These are phyloP conservation scores for Acanthamoeba lenticulata DNA, from an alignment of 208 protist species.

Conservation along the genomic window DNA sequence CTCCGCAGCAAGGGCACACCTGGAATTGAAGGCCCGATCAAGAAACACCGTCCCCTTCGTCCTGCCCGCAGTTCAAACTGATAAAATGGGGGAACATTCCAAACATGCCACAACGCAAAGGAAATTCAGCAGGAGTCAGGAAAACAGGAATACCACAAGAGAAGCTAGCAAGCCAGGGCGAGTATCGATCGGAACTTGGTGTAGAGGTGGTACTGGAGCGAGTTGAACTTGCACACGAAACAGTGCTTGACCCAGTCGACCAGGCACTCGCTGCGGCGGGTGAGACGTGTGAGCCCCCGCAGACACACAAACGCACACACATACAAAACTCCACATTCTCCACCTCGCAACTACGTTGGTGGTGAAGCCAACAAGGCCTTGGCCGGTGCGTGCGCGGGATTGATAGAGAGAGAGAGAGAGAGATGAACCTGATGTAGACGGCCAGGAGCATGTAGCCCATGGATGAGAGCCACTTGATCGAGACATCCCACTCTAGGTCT, in stretches of 20 bases:
- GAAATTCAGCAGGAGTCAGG: no score
- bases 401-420: neutral
- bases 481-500: conserved; percentile 75
- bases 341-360: no score
- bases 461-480: conserved; percentile 37
- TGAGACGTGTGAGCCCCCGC: neutral
- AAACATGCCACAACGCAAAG: no score
- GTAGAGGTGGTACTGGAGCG: conserved; percentile 87
- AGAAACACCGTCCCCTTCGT: no score
- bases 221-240: conserved; percentile 93
- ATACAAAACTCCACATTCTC: no score
- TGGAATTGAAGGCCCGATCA: neutral
- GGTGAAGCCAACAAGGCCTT: neutral
- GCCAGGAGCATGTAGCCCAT: conserved; percentile 11
- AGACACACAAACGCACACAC: neutral
- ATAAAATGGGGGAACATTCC: no score
- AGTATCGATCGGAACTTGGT: conserved; percentile 71
- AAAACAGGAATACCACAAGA: no score
- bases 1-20: neutral
- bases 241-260: conserved; percentile 93
- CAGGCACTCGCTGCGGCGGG: conserved; percentile 83
- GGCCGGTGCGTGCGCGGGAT: no score
- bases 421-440: neutral
- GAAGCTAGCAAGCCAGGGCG: no score
- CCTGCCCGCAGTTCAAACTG: no score